These are phyloP conservation scores for Xanthoparmelia taractica DNA, from an alignment of 495 filamentous ascomycete genomes.

Conservation along the genomic window DNA sequence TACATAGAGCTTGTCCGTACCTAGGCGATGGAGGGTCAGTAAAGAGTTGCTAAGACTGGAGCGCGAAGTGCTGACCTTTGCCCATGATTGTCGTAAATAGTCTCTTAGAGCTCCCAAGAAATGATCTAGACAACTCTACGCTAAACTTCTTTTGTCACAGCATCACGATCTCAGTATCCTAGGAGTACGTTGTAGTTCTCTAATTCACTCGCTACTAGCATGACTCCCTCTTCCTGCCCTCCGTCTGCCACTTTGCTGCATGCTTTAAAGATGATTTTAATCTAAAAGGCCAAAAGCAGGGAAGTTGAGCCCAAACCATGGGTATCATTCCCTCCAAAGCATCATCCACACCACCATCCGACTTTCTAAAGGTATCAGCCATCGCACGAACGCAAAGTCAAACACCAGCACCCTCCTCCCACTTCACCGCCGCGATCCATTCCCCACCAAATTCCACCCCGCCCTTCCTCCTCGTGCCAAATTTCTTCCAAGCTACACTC, in stretches of 20 bases:
- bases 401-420: neutral
- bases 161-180: too few relatives aligned
- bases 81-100: neutral
- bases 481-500: constrained; percentile 76
- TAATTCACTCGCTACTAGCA: too few relatives aligned
- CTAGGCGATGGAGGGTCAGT: constrained; percentile 29
- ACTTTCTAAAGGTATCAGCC: neutral
- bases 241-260: neutral
- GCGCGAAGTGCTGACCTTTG: constrained; percentile 9
- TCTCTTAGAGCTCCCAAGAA: neutral
- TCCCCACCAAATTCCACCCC: constrained; percentile 78
- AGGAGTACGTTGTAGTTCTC: too few relatives aligned
- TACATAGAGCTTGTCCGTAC: constrained; percentile 72
- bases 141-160: neutral
- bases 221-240: neutral
- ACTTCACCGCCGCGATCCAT: constrained; percentile 58
- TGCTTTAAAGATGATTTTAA: neutral
- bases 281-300: neutral
- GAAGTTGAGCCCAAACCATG: neutral
- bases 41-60: neutral
- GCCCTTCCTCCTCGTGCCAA: constrained; percentile 60
- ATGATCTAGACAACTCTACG: neutral
- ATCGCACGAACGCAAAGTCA: neutral
- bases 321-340: neutral
- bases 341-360: neutral